phyloP scores from a whole-genome alignment of 192 early-diverging fungal species.

The Gonapodya sp. region DNA sequence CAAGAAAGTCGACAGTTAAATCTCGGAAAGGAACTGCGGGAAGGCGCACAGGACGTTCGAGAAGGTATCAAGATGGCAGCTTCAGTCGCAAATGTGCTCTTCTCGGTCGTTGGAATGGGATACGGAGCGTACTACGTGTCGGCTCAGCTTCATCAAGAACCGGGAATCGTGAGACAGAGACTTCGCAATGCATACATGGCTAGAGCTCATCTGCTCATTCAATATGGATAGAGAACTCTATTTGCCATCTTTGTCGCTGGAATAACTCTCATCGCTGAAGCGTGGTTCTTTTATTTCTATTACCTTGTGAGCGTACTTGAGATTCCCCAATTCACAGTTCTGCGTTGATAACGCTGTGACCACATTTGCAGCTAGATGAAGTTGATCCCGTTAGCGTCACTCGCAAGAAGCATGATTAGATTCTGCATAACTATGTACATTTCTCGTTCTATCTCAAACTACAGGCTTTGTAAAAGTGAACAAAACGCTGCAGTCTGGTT shows the following conservation, averaged over 20 bases:
- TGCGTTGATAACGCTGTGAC: too few relatives aligned
- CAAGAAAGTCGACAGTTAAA: not conserved
- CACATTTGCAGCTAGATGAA: too few relatives aligned
- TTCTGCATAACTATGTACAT: too few relatives aligned
- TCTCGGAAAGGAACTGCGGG: slow-evolving; percentile 4
- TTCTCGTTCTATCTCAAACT: too few relatives aligned
- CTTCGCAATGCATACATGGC: not conserved
- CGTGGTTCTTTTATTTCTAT: slow-evolving; percentile 10
- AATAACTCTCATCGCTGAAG: not conserved
- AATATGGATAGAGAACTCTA: not conserved
- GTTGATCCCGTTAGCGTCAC: too few relatives aligned
- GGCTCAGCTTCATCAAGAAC: not conserved
- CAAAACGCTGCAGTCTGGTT: too few relatives aligned
- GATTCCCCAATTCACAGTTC: not conserved
- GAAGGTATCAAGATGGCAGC: not conserved
- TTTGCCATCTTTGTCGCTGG: not conserved
- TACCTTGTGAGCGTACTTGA: not conserved
- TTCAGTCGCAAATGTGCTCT: not conserved
- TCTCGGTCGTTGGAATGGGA: not conserved
- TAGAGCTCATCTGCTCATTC: not conserved
- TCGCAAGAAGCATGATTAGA: too few relatives aligned
- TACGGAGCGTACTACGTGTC: not conserved
- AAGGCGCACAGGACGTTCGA: not conserved
- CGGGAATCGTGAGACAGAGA: slow-evolving; percentile 4
- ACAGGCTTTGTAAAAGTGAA: too few relatives aligned